Evolutionary conservation across 768 basidiomycete genomes (phyloP).

Genomic region (Kwoniella pini): DNA sequence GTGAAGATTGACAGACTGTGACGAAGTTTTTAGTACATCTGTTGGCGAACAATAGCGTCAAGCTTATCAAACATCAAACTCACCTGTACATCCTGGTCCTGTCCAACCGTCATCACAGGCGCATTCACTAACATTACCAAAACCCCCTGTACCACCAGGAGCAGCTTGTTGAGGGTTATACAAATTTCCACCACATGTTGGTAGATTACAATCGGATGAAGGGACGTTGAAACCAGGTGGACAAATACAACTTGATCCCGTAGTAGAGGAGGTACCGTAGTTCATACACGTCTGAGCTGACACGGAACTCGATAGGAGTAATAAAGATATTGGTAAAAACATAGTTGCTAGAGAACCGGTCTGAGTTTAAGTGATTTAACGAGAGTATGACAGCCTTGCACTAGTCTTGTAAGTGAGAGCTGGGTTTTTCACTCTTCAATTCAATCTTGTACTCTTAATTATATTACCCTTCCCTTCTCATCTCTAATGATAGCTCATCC

Average conservation of each 20-base stretch:
- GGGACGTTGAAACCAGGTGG: slow-evolving; percentile 67
- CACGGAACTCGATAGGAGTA: not conserved
- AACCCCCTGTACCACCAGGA: slow-evolving; percentile 58
- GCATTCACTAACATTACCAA: slow-evolving; percentile 72
- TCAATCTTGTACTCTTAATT: no score
- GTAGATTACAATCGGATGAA: slow-evolving; percentile 42
- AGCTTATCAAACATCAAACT: not conserved
- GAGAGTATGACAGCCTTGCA: no score
- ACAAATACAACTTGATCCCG: slow-evolving; percentile 69
- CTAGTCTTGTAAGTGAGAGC: no score
- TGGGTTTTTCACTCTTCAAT: no score
- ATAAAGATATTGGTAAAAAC: no score
- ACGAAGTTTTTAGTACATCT: no score
- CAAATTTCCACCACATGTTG: slow-evolving; percentile 77
- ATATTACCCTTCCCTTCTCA: no score
- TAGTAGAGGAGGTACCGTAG: slow-evolving; percentile 63
- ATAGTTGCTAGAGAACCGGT: no score
- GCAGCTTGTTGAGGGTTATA: slow-evolving; percentile 61
- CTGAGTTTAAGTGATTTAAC: no score
- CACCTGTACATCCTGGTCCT: slow-evolving; percentile 58
- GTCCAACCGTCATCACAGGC: slow-evolving; percentile 73
- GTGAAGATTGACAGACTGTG: slow-evolving; percentile 66
- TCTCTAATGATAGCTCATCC: no score
- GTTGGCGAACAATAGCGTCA: no score
- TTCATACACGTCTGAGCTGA: slow-evolving; percentile 64